phyloP scores from a whole-genome alignment of 2,329 filamentous ascomycete genomes.

The Delphinella strobiligena region DNA sequence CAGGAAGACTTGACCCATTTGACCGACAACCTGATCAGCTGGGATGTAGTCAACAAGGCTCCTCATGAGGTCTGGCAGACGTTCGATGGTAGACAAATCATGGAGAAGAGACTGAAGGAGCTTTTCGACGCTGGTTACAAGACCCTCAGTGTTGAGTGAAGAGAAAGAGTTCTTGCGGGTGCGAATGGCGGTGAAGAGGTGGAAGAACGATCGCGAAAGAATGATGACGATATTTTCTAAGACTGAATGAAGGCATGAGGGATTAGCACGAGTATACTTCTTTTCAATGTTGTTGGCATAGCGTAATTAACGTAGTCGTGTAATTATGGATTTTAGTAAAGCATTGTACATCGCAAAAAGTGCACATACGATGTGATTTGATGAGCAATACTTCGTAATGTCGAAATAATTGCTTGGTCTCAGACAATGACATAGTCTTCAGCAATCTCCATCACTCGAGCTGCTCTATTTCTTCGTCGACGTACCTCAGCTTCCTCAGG shows the following conservation, averaged over 20 bases:
- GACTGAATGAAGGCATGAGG: no score
- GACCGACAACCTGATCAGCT: conserved; percentile 65
- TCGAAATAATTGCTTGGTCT: no score
- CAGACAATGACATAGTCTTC: not conserved
- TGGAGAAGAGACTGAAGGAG: conserved; percentile 68
- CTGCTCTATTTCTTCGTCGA: not conserved
- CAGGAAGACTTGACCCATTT: conserved; percentile 74
- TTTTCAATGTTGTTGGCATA: no score
- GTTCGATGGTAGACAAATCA: conserved; percentile 54
- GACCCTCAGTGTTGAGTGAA: not conserved
- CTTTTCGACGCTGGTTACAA: conserved; percentile 41
- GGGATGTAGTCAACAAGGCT: conserved; percentile 78
- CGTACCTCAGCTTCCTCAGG: not conserved
- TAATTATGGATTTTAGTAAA: no score
- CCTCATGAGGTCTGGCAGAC: conserved; percentile 81
- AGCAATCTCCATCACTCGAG: not conserved
- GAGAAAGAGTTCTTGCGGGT: no score
- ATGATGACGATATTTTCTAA: no score
- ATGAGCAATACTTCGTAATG: no score
- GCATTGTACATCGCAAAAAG: no score
- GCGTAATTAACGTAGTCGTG: no score
- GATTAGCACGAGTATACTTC: no score
- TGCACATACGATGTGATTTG: no score
- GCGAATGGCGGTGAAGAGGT: no score
- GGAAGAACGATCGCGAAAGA: not conserved